Evolutionary conservation across 2,329 filamentous ascomycete genomes (phyloP).

Genomic region (Aspergillus ochraceoroseus): DNA sequence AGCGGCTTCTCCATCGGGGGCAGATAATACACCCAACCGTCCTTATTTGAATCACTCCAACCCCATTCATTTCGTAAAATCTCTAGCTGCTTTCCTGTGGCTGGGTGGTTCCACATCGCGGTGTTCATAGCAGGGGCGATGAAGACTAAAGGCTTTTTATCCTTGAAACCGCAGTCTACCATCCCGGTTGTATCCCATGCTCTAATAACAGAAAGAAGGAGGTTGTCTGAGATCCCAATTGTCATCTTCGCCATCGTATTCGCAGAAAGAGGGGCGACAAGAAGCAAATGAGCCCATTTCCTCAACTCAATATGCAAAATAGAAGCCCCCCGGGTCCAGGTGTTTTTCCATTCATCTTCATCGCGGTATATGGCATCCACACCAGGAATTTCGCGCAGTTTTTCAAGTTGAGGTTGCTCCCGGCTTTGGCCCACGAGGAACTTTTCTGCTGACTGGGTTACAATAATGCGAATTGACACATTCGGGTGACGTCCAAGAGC

Average conservation of each 20-base stretch:
- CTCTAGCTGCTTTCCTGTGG: slow-evolving; percentile 67
- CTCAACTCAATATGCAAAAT: slow-evolving; percentile 90
- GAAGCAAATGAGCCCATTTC: slow-evolving; percentile 72
- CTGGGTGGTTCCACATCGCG: slow-evolving; percentile 81
- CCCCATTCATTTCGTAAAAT: slow-evolving; percentile 73
- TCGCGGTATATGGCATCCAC: slow-evolving; percentile 80
- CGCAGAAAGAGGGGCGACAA: slow-evolving; percentile 75
- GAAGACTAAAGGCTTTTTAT: slow-evolving; percentile 60
- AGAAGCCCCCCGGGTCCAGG: slow-evolving; percentile 71
- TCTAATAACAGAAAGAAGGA: slow-evolving; percentile 67
- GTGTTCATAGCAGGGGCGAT: slow-evolving; percentile 85
- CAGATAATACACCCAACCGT: slow-evolving; percentile 66
- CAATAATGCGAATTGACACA: slow-evolving; percentile 76
- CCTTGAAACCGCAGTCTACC: slow-evolving; percentile 45
- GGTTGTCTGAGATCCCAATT: slow-evolving; percentile 69
- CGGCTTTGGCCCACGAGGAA: slow-evolving; percentile 71
- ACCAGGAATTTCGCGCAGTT: slow-evolving; percentile 58
- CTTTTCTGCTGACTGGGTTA: slow-evolving; percentile 66
- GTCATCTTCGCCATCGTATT: slow-evolving; percentile 83
- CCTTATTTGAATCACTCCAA: slow-evolving; percentile 33
- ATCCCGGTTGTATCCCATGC: slow-evolving; percentile 79
- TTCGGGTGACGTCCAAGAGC: slow-evolving; percentile 41
- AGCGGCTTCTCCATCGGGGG: slow-evolving; percentile 68
- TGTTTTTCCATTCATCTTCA: slow-evolving; percentile 73
- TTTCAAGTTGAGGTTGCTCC: slow-evolving; percentile 67